These are phyloP conservation scores for Solanum gandarillasii DNA, from an alignment of 257 asterid species.

Conservation along the genomic window DNA sequence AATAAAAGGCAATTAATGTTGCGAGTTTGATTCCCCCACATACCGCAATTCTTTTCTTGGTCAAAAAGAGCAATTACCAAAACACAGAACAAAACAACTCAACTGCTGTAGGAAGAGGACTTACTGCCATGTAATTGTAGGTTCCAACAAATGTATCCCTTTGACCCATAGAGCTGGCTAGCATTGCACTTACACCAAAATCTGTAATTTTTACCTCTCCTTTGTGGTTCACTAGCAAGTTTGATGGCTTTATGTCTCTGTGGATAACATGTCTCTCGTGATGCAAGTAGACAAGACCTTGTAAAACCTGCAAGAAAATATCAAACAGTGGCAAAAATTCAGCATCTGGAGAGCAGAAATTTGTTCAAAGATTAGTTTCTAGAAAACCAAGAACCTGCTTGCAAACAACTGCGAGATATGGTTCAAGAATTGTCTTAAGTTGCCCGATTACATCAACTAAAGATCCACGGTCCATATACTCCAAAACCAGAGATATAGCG, in stretches of 20 bases:
- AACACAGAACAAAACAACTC: background rate
- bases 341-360: background rate
- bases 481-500: constrained; percentile 85
- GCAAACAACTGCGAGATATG: constrained; percentile 87
- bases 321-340: background rate
- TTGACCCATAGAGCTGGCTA: constrained; percentile 91
- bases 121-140: constrained; percentile 94
- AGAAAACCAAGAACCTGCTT: constrained; percentile 57
- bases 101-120: constrained; percentile 10
- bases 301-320: constrained; percentile 53
- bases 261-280: constrained; percentile 90
- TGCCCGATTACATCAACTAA: constrained; percentile 41
- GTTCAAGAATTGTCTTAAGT: constrained; percentile 88
- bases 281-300: constrained; percentile 81
- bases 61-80: background rate
- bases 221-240: constrained; percentile 78
- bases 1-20: background rate
- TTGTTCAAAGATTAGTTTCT: background rate
- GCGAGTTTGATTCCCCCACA: background rate
- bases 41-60: background rate
- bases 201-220: constrained; percentile 97
- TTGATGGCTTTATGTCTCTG: constrained; percentile 77
- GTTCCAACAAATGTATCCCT: constrained; percentile 96
- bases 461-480: constrained; percentile 99
- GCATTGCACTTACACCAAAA: constrained; percentile 97